These are phyloP conservation scores for Rosa lucieae DNA, from an alignment of 306 rosid species.

Conservation along the genomic window DNA sequence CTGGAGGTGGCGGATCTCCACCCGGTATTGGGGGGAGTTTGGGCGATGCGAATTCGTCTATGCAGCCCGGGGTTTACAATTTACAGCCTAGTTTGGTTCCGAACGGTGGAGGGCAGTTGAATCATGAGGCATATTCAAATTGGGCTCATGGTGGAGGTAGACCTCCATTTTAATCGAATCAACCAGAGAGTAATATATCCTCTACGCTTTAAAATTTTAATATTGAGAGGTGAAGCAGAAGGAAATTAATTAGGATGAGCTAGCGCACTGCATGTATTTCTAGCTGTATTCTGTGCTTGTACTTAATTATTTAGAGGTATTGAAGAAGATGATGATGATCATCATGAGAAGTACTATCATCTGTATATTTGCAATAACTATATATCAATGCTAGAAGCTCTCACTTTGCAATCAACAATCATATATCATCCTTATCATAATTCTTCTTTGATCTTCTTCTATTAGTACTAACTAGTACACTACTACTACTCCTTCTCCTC, in stretches of 20 bases:
- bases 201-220: neutral
- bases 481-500: neutral
- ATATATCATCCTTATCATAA: no score
- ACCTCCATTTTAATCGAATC: conserved; percentile 40
- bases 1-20: conserved; percentile 33
- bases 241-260: conserved; percentile 5
- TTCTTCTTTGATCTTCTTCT: neutral
- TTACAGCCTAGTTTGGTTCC: conserved; percentile 45
- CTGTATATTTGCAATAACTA: conserved; percentile 8
- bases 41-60: conserved; percentile 35
- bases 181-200: neutral
- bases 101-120: conserved; percentile 63
- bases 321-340: neutral
- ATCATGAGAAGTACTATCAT: conserved; percentile 5
- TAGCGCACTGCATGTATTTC: conserved; percentile 10
- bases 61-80: conserved; percentile 45
- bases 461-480: neutral
- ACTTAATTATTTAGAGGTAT: conserved; percentile 8
- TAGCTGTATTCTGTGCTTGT: conserved; percentile 6
- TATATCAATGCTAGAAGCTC: neutral
- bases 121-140: conserved; percentile 56
- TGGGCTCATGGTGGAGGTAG: conserved; percentile 70
- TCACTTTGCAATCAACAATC: neutral
- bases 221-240: neutral
- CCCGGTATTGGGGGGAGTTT: conserved; percentile 43